Conservation (phyloP, 1,139 yeast genomes). For the Pichia norvegensis region DNA sequence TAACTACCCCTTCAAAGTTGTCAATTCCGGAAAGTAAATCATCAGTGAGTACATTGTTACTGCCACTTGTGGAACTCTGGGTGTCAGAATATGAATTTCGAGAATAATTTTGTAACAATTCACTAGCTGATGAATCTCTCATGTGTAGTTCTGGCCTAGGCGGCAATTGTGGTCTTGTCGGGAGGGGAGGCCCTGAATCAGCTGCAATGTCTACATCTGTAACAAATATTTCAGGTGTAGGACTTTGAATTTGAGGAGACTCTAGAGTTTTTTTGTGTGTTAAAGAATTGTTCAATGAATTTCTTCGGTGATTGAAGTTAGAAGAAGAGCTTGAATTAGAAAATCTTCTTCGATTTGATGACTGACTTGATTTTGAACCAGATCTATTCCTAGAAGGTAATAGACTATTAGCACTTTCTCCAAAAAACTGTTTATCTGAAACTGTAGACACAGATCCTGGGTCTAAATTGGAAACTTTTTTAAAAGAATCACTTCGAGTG, state of each 20-base stretch:
- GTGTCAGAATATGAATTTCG: neutral
- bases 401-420: neutral
- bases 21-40: conserved; percentile 2
- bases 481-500: neutral
- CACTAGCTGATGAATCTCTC: conserved; percentile 3
- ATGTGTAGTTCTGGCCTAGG: conserved; percentile 1
- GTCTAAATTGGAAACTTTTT: neutral
- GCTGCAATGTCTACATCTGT: neutral
- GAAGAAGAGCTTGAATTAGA: neutral
- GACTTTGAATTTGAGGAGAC: neutral
- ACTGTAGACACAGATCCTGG: neutral
- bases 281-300: neutral
- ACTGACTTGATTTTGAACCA: neutral
- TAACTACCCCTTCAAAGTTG: conserved; percentile 7
- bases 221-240: conserved; percentile 3
- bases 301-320: neutral
- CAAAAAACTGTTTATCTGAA: neutral
- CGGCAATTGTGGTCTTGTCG: conserved; percentile 11
- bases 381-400: neutral
- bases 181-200: neutral
- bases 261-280: too few species aligned
- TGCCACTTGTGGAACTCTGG: neutral
- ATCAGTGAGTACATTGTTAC: neutral
- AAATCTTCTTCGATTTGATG: neutral
- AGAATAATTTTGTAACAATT: conserved; percentile 6